Conservation (phyloP, 495 filamentous ascomycete genomes). For the Penicillium atrosanguineum region DNA sequence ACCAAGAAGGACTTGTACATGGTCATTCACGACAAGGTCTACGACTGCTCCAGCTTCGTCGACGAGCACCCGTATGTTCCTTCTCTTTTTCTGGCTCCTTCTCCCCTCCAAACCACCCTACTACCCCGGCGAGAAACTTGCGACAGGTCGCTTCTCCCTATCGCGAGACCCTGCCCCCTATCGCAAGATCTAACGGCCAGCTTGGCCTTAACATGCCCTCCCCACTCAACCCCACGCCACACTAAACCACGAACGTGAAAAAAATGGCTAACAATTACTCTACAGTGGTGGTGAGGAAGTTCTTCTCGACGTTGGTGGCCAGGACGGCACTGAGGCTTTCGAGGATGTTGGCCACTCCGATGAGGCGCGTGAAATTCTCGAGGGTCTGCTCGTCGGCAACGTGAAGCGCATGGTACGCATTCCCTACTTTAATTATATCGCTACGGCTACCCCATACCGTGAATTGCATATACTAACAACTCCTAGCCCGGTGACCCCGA, state of each 20-base stretch:
- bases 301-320: conserved; percentile 90
- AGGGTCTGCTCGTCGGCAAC: conserved; percentile 70
- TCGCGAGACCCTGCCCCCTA: conserved; percentile 4
- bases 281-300: conserved; percentile 96
- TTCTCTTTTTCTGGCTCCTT: background rate
- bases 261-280: conserved; percentile 8
- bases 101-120: background rate
- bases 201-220: background rate
- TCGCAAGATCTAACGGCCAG: background rate
- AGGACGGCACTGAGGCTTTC: conserved; percentile 97
- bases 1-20: conserved; percentile 94
- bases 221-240: background rate
- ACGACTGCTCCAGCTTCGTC: conserved; percentile 82
- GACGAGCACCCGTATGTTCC: conserved; percentile 97
- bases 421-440: conserved; percentile 2
- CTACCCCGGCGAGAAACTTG: background rate
- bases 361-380: conserved; percentile 93
- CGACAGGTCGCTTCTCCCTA: conserved; percentile 1
- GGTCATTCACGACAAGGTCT: conserved; percentile 95
- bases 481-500: conserved; percentile 78
- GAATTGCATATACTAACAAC: conserved; percentile 6
- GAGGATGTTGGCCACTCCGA: conserved; percentile 99
- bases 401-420: conserved; percentile 80
- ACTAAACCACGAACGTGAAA: background rate
- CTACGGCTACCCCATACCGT: background rate